Base-by-base conservation (phyloP, 192 early-diverging fungal genomes). In the Lobulomyces angularis region DNA sequence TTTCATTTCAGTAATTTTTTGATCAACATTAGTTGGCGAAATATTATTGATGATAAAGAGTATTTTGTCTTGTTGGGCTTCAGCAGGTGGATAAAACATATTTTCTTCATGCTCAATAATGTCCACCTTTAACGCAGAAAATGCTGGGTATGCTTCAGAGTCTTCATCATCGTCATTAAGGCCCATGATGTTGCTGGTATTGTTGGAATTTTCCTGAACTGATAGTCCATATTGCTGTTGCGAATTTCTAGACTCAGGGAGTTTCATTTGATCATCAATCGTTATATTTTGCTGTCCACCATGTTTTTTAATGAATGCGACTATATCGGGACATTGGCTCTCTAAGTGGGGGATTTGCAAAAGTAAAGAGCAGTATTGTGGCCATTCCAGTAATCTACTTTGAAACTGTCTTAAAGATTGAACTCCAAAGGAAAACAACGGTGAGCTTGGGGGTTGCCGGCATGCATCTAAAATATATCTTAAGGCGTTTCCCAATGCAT, bases 31-130 rank as follows among this genome's bases (percentile, higher is more conserved):
- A 51, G 71, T 85, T 18, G 66, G 67, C 21, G 89, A 80, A 28
- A 98, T 60, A 46, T 98, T 98, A 70, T 98, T 98, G 50, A 98
- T 77, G 19, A 87, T 88, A 59, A 98, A 98, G 24, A 92, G 71
- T 33, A 98, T 87, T 64, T 93, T 92, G 56, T 98, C 95, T 54
- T 82, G 75, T 14, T 69, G 59, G 1, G 58, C 66, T 46, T 84
- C 73, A 18, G 48, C 41, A 0, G 82, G 82, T 6, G 65, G 56
- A 43, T 72, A 68, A 16, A 58, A 51, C 14, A 19, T 19, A 22
- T 56, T 63, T 43, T 62, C 48, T 35, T 62, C 62, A 1, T 5
- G 40, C 40, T 41, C 9, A 56, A 22, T 2, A 56, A 42, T 65
- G 46, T 81, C 74, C 39, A 80, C 48, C 38, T 68, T 62, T 16